phyloP scores from a whole-genome alignment of 2,329 filamentous ascomycete genomes.

The Daldinia eschscholtzii region DNA sequence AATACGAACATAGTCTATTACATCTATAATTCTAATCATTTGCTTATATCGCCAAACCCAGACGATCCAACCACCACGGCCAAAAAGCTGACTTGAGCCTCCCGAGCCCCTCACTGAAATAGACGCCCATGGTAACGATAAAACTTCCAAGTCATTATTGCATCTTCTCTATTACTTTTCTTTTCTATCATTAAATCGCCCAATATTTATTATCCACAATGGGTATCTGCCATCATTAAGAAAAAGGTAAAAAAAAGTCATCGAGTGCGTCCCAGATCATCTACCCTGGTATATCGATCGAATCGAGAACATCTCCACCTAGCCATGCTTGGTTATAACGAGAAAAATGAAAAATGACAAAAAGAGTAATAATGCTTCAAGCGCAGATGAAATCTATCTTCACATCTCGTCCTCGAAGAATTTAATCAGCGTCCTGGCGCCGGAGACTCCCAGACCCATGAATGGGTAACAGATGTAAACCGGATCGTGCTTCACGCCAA shows the following conservation, averaged over 20 bases:
- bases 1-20: background rate
- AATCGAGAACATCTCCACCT: conserved; percentile 15
- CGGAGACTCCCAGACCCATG: conserved; percentile 84
- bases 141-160: background rate
- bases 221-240: conserved; percentile 38
- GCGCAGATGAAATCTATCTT: background rate
- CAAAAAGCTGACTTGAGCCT: background rate
- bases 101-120: background rate
- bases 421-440: conserved; percentile 86
- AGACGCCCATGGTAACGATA: background rate
- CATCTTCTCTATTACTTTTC: conserved; percentile 16
- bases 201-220: conserved; percentile 24
- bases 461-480: conserved; percentile 92
- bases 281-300: conserved; percentile 27
- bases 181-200: conserved; percentile 14
- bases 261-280: conserved; percentile 32
- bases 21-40: background rate
- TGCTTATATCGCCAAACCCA: background rate
- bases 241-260: conserved; percentile 15
- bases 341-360: conserved; percentile 5
- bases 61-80: background rate
- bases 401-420: conserved; percentile 80
- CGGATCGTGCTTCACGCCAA: conserved; percentile 85
- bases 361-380: background rate
- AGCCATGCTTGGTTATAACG: background rate